Base-by-base conservation (phyloP, 1,139 yeast species). In the Diutina mesorugosa region DNA sequence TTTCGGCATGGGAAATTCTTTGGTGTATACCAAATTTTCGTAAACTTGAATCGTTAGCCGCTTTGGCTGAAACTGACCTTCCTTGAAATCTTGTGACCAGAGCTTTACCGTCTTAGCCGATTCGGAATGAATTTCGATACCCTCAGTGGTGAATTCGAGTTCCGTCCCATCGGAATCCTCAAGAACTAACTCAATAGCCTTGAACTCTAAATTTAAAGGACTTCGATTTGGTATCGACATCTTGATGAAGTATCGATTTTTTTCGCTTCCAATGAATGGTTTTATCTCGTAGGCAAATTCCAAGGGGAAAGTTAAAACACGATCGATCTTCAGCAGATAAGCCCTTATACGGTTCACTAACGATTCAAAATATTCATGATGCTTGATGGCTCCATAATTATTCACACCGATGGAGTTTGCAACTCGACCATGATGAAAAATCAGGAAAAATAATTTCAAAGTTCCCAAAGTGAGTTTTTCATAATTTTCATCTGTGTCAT, bases 391-490 rank as follows among this genome's bases (percentile, higher is more conserved):
- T 29, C 62, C 63, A 58, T 68, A 72, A 53, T 67, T 68, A 57
- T 73, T 73, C 18, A 72, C 68, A 4, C 74, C 75, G 18, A 48
- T 45, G 32, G 38, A 12, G 30, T 61, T 61, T 10, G 57, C 60
- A 10, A 57, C 56, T 45, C 61, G 60, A 4, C 62, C 59, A 6
- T 56, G 58, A 12, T 64, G 64, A 57, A 76, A 63, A 51, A 69
- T 69, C 0, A 77, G 41, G 8, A 18, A 65, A 28, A 76, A 66
- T 4, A 76, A 61, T 53, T 71, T 71, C 14, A 77, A 63, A 56
- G 72, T 69, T 61, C n/a, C 73, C 60, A 7, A 69, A 58, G 30
- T 68, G 67, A 59, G 58, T 1, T 58, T 63, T 16, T 61, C 59
- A n/a, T 56, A 48, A 2, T 57, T 61, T 7, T 65, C 51, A 59